Percentiles rank a stretch among this genome's conserved stretches.
phyloP scores from a whole-genome alignment of 1,139 yeast species.

The Cylindricascospora bacillispora region DNA sequence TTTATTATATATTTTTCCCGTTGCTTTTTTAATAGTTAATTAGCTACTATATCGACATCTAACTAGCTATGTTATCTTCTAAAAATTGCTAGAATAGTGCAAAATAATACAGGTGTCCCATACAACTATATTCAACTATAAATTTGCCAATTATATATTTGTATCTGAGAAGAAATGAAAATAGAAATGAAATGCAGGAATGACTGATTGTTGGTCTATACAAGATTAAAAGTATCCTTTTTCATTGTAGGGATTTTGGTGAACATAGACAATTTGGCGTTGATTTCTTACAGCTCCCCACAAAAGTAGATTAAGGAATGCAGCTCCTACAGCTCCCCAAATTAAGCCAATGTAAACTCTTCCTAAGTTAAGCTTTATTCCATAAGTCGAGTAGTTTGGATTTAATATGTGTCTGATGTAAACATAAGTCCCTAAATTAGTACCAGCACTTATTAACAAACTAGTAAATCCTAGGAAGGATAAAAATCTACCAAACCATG shows the following conservation, averaged over 20 bases:
- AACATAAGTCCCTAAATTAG: conserved; percentile 18
- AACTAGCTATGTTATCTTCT: no score
- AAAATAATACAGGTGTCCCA: no score
- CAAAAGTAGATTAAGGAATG: conserved; percentile 12
- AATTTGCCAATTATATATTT: no score
- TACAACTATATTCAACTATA: no score
- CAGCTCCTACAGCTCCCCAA: conserved; percentile 21
- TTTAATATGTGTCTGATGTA: conserved; percentile 13
- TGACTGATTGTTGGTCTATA: no score
- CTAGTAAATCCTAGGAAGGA: conserved; percentile 13
- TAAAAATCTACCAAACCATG: conserved; percentile 14
- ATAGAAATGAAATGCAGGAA: no score
- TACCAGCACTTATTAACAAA: conserved; percentile 18
- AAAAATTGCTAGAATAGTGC: no score
- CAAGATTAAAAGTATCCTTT: conserved; percentile 1
- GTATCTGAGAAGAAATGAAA: no score
- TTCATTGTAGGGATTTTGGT: conserved; percentile 2
- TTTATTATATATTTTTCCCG: no score
- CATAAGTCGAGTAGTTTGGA: conserved; percentile 14
- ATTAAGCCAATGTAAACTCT: conserved; percentile 13
- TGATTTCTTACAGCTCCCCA: conserved; percentile 17
- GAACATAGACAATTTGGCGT: conserved; percentile 5
- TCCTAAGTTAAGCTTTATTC: conserved; percentile 17
- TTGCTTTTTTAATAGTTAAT: no score
- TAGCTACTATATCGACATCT: no score